Evolutionary conservation across 495 filamentous ascomycete genomes (phyloP), one percentile per base, ranked within the genome.

Genomic region (Annulohypoxylon maeteangense): DNA sequence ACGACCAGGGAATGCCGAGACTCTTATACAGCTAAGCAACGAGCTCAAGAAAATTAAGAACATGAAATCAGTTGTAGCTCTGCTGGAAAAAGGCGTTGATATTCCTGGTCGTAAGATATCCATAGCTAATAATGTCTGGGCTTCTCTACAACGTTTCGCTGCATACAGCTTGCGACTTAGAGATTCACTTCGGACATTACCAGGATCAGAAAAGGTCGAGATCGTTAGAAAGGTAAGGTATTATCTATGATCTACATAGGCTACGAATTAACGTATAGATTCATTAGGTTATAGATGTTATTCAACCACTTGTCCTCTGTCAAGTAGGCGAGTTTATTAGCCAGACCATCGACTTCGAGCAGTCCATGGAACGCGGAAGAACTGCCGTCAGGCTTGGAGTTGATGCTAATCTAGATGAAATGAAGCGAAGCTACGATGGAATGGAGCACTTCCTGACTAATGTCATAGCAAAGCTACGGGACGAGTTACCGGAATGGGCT

Each of bases 281-380:
- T 42, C 68, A 54, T 23, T 11, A 83, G 79, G 67, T 80, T 51
- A 55, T 86, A 62, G 67, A 77, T 23, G 63, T 75, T 4, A 81
- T 91, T 36, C 81, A 89, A 44, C 80, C 82, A 11, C 68, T 76
- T 11, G 76, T 81, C n/a, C 82, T 97, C 4, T 82, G 88, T 27
- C 78, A 82, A 56, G 80, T 97, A 20, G 92, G 92, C 0, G 83
- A 88, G 54, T 83, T 88, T 71, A 93, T 98, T 42, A 86, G 86
- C 25, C 86, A 90, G 42, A 90, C 90, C 38, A 88, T 99, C 48
- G 93, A 98, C 76, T 94, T 97, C 70, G 87, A 94, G 55, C 86
- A 88, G 54, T 94, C 94, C 3, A 87, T 87, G 31, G 88, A 92
- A 27, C 90, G 90, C 65, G 87, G 90, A 56, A 88, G 90, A 31